These are phyloP conservation scores for Solanum hybrid DNA, from an alignment of 305 asterid genomes.

Conservation along the genomic window DNA sequence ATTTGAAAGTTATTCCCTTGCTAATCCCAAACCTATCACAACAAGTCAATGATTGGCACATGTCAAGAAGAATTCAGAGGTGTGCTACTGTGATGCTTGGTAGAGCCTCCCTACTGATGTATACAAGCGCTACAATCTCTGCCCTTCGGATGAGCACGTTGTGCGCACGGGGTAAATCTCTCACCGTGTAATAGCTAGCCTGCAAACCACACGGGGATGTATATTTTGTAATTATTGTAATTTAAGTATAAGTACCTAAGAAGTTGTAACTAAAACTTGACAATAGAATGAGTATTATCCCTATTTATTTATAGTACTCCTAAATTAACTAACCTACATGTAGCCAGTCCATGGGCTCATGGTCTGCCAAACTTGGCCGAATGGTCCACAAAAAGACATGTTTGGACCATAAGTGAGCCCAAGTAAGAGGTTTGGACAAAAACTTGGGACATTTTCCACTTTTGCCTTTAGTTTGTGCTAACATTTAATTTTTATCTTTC, in stretches of 20 bases:
- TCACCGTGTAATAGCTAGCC: background rate
- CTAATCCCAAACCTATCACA: no score
- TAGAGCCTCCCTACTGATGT: background rate
- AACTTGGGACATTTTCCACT: background rate
- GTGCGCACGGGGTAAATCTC: fast-evolving
- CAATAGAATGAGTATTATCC: background rate
- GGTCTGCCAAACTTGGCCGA: background rate
- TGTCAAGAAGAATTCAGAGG: background rate
- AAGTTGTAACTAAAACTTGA: background rate
- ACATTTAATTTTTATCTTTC: background rate
- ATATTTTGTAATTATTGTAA: background rate
- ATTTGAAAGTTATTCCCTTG: background rate
- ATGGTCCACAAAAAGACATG: background rate
- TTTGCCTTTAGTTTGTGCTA: background rate
- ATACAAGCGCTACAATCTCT: no score
- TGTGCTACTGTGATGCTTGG: background rate
- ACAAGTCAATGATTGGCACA: background rate
- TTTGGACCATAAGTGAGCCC: background rate
- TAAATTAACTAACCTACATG: background rate
- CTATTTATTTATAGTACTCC: background rate
- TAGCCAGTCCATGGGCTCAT: background rate
- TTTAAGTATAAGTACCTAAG: background rate
- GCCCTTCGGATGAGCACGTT: background rate
- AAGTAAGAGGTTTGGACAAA: background rate
- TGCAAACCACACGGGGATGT: background rate